phyloP scores from a whole-genome alignment of 2,329 filamentous ascomycete species.

The Fusarium acutatum region DNA sequence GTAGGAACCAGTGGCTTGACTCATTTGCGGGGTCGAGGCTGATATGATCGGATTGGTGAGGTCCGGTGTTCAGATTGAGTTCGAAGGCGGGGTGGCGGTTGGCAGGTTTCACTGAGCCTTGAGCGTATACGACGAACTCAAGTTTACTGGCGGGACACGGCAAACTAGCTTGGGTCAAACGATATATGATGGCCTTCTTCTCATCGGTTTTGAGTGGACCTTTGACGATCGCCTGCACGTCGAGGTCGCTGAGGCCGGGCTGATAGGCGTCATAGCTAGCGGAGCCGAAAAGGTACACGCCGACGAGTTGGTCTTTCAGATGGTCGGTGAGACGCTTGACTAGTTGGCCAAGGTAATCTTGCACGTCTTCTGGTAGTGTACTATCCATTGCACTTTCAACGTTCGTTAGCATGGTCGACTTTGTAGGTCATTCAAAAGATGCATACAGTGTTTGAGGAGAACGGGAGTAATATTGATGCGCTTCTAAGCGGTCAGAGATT shows the following conservation, averaged over 20 bases:
- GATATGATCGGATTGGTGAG: not conserved
- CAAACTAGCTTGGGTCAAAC: not conserved
- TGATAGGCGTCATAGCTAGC: constrained; percentile 12
- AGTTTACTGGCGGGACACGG: constrained; percentile 10
- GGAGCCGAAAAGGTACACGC: constrained; percentile 19
- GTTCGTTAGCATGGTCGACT: fast-evolving
- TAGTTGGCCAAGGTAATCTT: not conserved
- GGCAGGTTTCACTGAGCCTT: not conserved
- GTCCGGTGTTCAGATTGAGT: constrained; percentile 18
- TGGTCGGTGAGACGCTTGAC: not conserved
- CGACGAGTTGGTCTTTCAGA: not conserved
- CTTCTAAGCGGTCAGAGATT: not conserved
- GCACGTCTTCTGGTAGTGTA: not conserved
- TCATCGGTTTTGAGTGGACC: not conserved
- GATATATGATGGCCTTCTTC: not conserved
- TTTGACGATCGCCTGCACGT: constrained; percentile 2
- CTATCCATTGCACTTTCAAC: not conserved
- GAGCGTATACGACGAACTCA: constrained; percentile 12
- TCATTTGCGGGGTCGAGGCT: not conserved
- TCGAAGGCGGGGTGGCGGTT: constrained; percentile 7
- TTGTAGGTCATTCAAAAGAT: not conserved
- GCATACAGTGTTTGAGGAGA: not conserved
- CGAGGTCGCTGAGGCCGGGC: constrained; percentile 5
- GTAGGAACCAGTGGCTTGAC: constrained; percentile 17
- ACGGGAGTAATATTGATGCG: fast-evolving